A percentile compares a stretch with the other conserved stretches of the same genome.
phyloP scores from a whole-genome alignment of 331 rosid genomes.

The Saraca asoca region DNA sequence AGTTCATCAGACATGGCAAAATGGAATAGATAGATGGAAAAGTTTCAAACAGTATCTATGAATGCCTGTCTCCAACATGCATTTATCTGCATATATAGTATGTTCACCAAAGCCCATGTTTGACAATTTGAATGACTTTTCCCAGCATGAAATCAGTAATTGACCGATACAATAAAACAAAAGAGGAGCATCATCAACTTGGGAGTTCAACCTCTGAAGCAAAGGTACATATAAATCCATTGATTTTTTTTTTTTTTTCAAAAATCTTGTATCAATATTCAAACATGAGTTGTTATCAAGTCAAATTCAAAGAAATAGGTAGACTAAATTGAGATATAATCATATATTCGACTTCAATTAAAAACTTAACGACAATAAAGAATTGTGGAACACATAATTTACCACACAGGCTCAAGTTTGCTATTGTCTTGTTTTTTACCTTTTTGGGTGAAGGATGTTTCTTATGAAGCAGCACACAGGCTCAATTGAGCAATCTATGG shows the following conservation, averaged over 20 bases:
- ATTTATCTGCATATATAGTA: neutral
- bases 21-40: neutral
- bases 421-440: neutral
- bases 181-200: constrained; percentile 59
- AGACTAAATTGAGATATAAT: neutral
- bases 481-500: too few relatives aligned
- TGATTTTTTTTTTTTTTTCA: too few relatives aligned
- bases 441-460: too few relatives aligned
- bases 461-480: too few relatives aligned
- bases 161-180: constrained; percentile 64
- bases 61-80: neutral
- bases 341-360: neutral
- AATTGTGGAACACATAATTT: too few relatives aligned
- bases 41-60: neutral
- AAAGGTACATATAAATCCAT: constrained; percentile 51
- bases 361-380: too few relatives aligned
- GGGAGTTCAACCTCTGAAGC: constrained; percentile 60
- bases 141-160: constrained; percentile 67
- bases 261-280: too few relatives aligned
- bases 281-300: too few relatives aligned
- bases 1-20: neutral
- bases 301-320: too few relatives aligned
- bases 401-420: neutral
- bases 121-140: constrained; percentile 30
- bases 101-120: neutral